Percentiles rank a stretch among this genome's conserved stretches.
Conservation (phyloP, 2,329 filamentous ascomycete species). For the Lachnellula hyalina region DNA sequence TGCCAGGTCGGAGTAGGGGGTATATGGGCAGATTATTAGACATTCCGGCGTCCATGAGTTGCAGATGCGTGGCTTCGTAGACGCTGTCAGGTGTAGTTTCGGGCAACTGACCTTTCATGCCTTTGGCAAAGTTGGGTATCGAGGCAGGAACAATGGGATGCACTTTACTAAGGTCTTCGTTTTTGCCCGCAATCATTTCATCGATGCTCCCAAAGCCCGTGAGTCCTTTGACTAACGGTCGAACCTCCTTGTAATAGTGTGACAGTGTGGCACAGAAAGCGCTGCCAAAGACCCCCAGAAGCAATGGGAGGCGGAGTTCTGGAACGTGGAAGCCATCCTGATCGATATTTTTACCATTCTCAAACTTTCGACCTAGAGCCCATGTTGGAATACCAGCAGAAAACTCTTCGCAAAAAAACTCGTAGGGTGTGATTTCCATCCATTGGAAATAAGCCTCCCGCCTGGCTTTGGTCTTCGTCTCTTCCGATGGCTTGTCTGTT, state of each 20-base stretch:
- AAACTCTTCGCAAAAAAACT: constrained; percentile 92
- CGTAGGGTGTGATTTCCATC: constrained; percentile 94
- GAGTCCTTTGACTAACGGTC: constrained; percentile 72
- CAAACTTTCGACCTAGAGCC: constrained; percentile 81
- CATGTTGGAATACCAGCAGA: constrained; percentile 90
- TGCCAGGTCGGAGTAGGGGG: constrained; percentile 79
- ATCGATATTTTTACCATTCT: constrained; percentile 61
- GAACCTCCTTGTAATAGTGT: constrained; percentile 92
- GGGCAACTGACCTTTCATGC: constrained; percentile 71
- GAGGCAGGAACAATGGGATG: constrained; percentile 90
- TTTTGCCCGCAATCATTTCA: constrained; percentile 73
- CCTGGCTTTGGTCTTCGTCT: constrained; percentile 46
- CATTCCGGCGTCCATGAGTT: constrained; percentile 97
- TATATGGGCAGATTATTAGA: constrained; percentile 97
- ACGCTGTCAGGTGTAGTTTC: constrained; percentile 73
- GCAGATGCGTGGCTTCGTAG: constrained; percentile 64
- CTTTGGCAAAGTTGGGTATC: constrained; percentile 84
- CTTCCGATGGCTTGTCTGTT: constrained; percentile 37
- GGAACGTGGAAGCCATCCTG: constrained; percentile 68
- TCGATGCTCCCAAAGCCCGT: constrained; percentile 74
- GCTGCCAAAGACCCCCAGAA: constrained; percentile 94
- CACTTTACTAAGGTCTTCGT: constrained; percentile 81
- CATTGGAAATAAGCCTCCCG: constrained; percentile 92
- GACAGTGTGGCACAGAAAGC: constrained; percentile 94
- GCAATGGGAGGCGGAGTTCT: constrained; percentile 74